Percentiles rank a stretch among this genome's conserved stretches.
These are phyloP conservation scores for Phalaenopsis hybrid DNA, from an alignment of 116 monocot species.

Conservation along the genomic window DNA sequence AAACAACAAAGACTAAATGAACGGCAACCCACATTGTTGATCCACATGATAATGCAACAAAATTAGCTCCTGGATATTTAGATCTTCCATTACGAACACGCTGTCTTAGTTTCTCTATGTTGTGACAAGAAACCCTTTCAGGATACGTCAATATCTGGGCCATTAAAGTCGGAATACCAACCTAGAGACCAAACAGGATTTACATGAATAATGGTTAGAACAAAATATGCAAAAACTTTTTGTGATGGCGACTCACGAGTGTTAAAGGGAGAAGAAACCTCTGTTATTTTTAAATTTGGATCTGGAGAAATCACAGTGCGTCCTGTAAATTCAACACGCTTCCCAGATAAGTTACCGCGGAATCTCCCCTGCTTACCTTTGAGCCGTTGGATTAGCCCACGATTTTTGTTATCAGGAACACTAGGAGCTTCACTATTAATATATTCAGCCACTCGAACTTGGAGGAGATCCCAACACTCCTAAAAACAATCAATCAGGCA, in stretches of 20 bases:
- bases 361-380: slow-evolving; percentile 98
- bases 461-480: slow-evolving; percentile 80
- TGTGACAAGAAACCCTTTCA: slow-evolving; percentile 80
- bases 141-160: slow-evolving; percentile 81
- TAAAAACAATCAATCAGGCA: slow-evolving; percentile 10
- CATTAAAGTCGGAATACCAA: slow-evolving; percentile 85
- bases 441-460: slow-evolving; percentile 77
- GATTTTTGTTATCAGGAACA: slow-evolving; percentile 53
- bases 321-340: slow-evolving; percentile 94
- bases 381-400: slow-evolving; percentile 85
- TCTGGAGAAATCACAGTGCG: slow-evolving; percentile 99
- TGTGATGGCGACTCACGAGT: neutral
- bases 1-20: slow-evolving; percentile 4
- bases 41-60: slow-evolving; percentile 52
- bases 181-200: slow-evolving; percentile 28
- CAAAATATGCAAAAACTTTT: neutral
- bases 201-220: neutral
- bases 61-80: slow-evolving; percentile 95
- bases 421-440: slow-evolving; percentile 90
- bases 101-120: slow-evolving; percentile 91
- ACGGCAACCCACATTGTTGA: slow-evolving; percentile 44
- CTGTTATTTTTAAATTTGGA: slow-evolving; percentile 98
- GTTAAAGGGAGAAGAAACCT: slow-evolving; percentile 35
- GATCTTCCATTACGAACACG: slow-evolving; percentile 74
- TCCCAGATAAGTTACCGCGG: slow-evolving; percentile 91